A percentile compares a stretch with the other conserved stretches of the same genome.
Evolutionary conservation across 768 basidiomycete species (phyloP).

Genomic region (Rhizopogon vesiculosus): DNA sequence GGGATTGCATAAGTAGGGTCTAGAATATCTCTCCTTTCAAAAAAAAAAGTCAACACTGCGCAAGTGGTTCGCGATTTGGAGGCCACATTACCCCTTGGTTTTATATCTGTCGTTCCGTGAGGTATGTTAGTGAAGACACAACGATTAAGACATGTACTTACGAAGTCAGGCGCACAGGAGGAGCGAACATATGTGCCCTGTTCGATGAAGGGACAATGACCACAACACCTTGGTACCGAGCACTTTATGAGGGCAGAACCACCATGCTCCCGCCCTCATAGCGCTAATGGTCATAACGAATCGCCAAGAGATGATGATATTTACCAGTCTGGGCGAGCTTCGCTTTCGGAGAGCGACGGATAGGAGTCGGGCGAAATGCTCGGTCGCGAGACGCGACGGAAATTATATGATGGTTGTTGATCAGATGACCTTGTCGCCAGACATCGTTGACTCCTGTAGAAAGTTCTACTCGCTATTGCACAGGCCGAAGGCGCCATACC

Average conservation of each 20-base stretch:
- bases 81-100: neutral
- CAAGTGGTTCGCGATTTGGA: too few species aligned
- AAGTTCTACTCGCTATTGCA: neutral
- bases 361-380: neutral
- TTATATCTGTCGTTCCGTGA: neutral
- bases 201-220: neutral
- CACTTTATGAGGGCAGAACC: neutral
- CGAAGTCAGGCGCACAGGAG: neutral
- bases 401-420: neutral
- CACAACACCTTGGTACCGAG: neutral
- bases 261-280: conserved; percentile 1
- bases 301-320: neutral
- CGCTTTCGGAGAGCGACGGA: neutral
- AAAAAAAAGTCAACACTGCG: neutral
- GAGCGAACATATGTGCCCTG: neutral
- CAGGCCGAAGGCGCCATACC: neutral
- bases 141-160: neutral
- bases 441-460: neutral
- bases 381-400: neutral
- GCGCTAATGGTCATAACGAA: neutral
- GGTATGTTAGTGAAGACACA: neutral
- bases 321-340: conserved; percentile 1
- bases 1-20: neutral
- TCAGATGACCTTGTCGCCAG: neutral
- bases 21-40: neutral